Evolutionary conservation across 2,329 filamentous ascomycete species (phyloP).

Genomic region (Tolypocladium endophyticum): DNA sequence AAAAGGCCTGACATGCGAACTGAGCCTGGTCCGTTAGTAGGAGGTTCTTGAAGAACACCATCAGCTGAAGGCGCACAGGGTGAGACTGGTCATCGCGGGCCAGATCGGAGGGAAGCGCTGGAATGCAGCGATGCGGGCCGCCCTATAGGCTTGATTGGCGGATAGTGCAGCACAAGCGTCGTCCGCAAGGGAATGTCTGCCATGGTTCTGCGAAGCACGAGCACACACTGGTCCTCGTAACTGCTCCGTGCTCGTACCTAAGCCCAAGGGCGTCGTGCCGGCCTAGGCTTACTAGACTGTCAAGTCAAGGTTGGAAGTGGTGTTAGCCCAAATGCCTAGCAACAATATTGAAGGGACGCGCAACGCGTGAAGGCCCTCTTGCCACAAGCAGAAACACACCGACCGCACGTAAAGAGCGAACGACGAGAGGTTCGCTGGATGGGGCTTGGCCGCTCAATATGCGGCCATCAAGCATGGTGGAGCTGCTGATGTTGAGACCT

Average conservation of each 20-base stretch:
- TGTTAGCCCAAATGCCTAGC: background rate
- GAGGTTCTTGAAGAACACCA: background rate
- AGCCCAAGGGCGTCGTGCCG: background rate
- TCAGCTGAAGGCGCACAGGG: background rate
- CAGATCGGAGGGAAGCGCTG: background rate
- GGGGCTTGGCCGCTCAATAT: conserved; percentile 17
- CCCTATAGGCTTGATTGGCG: background rate
- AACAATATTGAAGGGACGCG: conserved; percentile 4
- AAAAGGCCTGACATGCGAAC: background rate
- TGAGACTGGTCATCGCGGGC: background rate
- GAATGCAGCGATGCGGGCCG: background rate
- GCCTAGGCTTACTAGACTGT: background rate
- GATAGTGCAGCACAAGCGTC: background rate
- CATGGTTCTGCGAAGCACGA: background rate
- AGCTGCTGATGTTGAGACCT: conserved; percentile 14
- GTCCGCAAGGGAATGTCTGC: background rate
- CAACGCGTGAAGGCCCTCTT: conserved; percentile 8
- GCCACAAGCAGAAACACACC: conserved; percentile 19
- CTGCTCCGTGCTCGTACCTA: too few species aligned
- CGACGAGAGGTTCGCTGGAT: conserved; percentile 1
- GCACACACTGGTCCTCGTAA: background rate
- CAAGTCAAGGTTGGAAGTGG: background rate
- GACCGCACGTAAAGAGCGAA: conserved; percentile 21
- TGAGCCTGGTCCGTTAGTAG: background rate
- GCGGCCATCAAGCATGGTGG: conserved; percentile 25